Conservation (phyloP, 768 basidiomycete species). For the Collybia sordida region DNA sequence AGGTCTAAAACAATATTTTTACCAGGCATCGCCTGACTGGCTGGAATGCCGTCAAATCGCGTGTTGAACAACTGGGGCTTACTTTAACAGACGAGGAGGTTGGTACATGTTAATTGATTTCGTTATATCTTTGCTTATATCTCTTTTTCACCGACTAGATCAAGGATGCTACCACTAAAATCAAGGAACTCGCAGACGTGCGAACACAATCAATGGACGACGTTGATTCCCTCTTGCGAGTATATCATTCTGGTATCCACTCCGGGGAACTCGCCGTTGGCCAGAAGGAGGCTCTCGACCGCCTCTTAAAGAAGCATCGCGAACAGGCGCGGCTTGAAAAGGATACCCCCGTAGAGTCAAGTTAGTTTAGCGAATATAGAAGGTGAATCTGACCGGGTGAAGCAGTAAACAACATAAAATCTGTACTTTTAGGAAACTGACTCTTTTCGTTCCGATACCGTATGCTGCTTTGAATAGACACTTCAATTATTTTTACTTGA, state of each 20-base stretch:
- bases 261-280: constrained; percentile 91
- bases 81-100: constrained; percentile 89
- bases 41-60: constrained; percentile 99
- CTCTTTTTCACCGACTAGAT: constrained; percentile 44
- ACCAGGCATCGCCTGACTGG: constrained; percentile 89
- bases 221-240: constrained; percentile 93
- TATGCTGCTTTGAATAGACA: too few relatives aligned
- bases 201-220: constrained; percentile 99
- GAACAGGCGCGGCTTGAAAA: constrained; percentile 12
- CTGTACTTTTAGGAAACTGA: too few relatives aligned
- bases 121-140: constrained; percentile 2
- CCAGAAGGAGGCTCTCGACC: constrained; percentile 90
- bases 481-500: too few relatives aligned
- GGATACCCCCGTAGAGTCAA: background rate
- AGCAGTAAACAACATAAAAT: too few relatives aligned
- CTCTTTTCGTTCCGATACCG: too few relatives aligned
- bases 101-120: constrained; percentile 14
- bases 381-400: too few relatives aligned
- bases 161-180: constrained; percentile 98
- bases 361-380: background rate
- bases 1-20: background rate
- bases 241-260: constrained; percentile 93
- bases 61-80: constrained; percentile 95
- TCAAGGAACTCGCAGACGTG: constrained; percentile 99
- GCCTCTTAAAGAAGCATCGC: constrained; percentile 79